Conservation (phyloP, 257 asterid genomes). For the Fraxinus excelsior region DNA sequence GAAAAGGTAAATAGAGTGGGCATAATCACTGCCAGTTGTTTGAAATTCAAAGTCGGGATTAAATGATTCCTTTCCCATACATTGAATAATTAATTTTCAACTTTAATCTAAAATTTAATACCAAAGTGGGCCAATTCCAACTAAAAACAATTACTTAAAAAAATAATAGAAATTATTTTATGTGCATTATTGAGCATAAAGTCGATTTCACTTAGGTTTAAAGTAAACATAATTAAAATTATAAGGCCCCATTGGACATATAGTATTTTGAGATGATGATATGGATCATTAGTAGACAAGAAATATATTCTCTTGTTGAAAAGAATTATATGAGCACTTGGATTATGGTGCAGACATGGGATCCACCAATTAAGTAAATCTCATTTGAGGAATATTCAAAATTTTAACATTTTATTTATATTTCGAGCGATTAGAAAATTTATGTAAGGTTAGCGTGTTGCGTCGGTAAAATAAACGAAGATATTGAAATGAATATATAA, state of each 20-base stretch:
- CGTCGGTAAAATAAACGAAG: too few relatives aligned
- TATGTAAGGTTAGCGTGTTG: too few relatives aligned
- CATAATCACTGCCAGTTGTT: background rate
- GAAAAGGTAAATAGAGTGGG: background rate
- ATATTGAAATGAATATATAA: background rate
- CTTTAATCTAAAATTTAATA: background rate
- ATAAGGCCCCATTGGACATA: background rate
- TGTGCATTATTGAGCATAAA: conserved; percentile 24
- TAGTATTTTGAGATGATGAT: background rate
- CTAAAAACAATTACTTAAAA: conserved; percentile 1
- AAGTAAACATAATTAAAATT: conserved; percentile 9
- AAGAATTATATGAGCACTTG: background rate
- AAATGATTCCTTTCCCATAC: background rate
- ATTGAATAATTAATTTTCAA: background rate
- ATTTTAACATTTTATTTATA: too few relatives aligned
- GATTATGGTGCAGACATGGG: background rate
- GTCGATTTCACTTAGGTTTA: conserved; percentile 24
- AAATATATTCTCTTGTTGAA: conserved; percentile 13
- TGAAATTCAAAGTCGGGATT: background rate
- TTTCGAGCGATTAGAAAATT: background rate
- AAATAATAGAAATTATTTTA: background rate
- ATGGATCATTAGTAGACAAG: conserved; percentile 6
- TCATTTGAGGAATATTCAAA: background rate
- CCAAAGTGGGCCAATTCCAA: conserved; percentile 13
- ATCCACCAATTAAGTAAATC: background rate